Base-by-base conservation (phyloP, 2,329 filamentous ascomycete genomes). In the Metarhizium humberi region DNA sequence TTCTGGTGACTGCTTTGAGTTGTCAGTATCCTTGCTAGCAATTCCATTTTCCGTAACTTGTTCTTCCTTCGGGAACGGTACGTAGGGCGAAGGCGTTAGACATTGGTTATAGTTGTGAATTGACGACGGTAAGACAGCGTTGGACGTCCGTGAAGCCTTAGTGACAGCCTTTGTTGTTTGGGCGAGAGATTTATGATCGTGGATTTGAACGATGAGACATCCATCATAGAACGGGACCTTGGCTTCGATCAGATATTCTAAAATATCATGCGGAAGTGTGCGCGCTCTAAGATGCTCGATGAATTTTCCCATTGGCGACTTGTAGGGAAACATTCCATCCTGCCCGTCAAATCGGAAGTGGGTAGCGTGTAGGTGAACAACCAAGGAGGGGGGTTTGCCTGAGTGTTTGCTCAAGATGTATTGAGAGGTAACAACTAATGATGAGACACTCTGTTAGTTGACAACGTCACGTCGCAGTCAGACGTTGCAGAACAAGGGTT, bases 271-370 rank as follows among this genome's bases (percentile, higher is more conserved):
- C 1, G 94, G 94, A 40, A 99, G 78, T 0, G 90, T 95, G 55
- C 87, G 82, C 46, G 75, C 76, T 60, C 80, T 80, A 49, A 97
- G 71, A 69, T 96, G 91, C 61, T 95, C 85, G 42, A 96, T 76
- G 62, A 86, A 79, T 18, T 89, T 72, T 63, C 81, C 84, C 92
- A 97, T 96, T 29, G 94, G 91, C 20, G 91, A 96, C 64, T 90
- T 89, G 71, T 97, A 97, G 5, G 83, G 80, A 64, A 96, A 96
- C 67, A 88, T 92, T 65, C 92, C 89, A 69, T 96, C 91, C 71
- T 96, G 92, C 64, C 91, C 85, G 63, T 97, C 92, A 72, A 99
- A 95, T 56, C 88, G 84, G 67, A 96, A 97, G 71, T 96, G 87
- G 4, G 82, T 90, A 10, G 85, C 79, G 67, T 96, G 86, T 36